These are phyloP conservation scores for Lecanicillium sp. DNA, from an alignment of 2,329 filamentous ascomycete species.

Conservation along the genomic window DNA sequence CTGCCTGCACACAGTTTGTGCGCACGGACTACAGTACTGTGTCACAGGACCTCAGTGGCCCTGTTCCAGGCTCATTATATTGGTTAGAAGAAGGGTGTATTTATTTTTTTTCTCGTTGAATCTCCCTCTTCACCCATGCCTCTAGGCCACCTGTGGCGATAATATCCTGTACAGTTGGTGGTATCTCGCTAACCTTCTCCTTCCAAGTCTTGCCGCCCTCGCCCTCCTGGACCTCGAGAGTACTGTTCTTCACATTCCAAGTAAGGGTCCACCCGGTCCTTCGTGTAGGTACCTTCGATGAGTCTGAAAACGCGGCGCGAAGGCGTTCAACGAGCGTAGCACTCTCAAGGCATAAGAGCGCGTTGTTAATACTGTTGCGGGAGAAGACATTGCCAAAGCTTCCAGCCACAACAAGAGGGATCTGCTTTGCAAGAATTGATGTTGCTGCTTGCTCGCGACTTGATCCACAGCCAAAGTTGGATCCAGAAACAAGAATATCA, in stretches of 20 bases:
- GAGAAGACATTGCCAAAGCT: conserved; percentile 81
- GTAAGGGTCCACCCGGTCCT: conserved; percentile 66
- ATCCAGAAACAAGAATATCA: conserved; percentile 80
- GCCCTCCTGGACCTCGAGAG: conserved; percentile 14
- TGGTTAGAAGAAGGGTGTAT: no score
- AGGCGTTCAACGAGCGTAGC: conserved; percentile 59
- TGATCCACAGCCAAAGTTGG: conserved; percentile 81
- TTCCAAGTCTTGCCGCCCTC: conserved; percentile 13
- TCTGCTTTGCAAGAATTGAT: conserved; percentile 71
- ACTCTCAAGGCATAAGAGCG: conserved; percentile 63
- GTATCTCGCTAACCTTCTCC: conserved; percentile 17
- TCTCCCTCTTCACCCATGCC: conserved; percentile 14
- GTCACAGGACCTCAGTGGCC: no score
- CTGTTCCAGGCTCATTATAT: no score
- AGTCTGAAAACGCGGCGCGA: conserved; percentile 48
- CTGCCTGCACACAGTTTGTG: no score
- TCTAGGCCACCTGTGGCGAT: conserved; percentile 15
- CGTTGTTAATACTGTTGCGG: conserved; percentile 72
- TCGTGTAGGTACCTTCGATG: conserved; percentile 58
- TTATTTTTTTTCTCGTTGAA: no score
- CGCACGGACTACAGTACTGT: no score
- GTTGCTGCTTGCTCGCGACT: conserved; percentile 82
- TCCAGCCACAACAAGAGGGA: conserved; percentile 71
- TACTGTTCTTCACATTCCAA: conserved; percentile 13
- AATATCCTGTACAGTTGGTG: conserved; percentile 17